Percentiles rank a stretch among this genome's conserved stretches.
Evolutionary conservation across 331 rosid species (phyloP).

Genomic region (Ulmus americana): DNA sequence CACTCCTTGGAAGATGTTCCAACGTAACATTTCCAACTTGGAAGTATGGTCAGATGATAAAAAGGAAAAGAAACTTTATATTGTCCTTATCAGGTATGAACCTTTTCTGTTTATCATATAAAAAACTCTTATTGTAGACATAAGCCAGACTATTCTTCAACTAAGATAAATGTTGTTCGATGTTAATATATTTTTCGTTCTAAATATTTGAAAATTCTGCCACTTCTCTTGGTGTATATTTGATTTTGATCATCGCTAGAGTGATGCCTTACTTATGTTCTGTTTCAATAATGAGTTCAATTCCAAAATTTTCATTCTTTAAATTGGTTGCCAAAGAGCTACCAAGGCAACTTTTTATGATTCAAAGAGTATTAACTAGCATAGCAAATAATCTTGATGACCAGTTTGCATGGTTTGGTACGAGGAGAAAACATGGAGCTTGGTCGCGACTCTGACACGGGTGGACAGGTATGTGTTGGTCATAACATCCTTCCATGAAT

Average conservation of each 20-base stretch:
- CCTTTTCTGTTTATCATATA: background rate
- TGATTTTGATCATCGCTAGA: too few species aligned
- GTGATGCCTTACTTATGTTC: background rate
- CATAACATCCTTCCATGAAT: background rate
- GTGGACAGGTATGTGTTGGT: conserved; percentile 64
- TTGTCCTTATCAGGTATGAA: conserved; percentile 65
- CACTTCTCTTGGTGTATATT: too few species aligned
- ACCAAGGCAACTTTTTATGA: background rate
- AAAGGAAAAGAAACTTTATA: conserved; percentile 68
- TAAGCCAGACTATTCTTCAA: background rate
- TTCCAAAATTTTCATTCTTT: background rate
- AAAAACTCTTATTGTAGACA: background rate
- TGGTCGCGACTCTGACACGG: conserved; percentile 91
- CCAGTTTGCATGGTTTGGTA: conserved; percentile 82
- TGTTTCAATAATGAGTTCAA: background rate
- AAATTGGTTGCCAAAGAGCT: background rate
- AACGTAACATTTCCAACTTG: conserved; percentile 49
- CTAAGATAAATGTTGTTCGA: background rate
- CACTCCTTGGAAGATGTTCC: conserved; percentile 40
- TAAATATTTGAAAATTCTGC: too few species aligned
- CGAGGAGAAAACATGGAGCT: conserved; percentile 96
- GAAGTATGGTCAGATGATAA: conserved; percentile 90
- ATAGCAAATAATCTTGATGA: conserved; percentile 11
- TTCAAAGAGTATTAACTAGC: background rate
- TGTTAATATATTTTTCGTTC: background rate